Percentiles rank a stretch among this genome's conserved stretches.
phyloP scores from a whole-genome alignment of 2,329 filamentous ascomycete genomes.

The Aspergillus phoenicis region DNA sequence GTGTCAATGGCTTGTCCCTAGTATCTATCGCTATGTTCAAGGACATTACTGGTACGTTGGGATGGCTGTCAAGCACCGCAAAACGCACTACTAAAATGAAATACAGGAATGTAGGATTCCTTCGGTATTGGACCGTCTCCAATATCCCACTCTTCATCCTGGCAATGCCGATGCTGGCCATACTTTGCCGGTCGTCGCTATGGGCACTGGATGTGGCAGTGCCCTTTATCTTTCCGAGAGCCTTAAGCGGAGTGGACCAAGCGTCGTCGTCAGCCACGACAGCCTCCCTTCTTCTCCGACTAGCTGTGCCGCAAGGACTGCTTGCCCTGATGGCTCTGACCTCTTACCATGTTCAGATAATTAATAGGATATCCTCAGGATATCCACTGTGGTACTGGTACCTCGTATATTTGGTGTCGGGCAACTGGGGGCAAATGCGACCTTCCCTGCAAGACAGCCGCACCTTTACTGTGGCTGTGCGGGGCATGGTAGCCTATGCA shows the following conservation, averaged over 20 bases:
- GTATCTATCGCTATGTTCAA: conserved; percentile 91
- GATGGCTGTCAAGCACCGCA: background rate
- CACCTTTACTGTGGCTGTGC: conserved; percentile 48
- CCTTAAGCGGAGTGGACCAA: conserved; percentile 15
- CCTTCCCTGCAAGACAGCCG: conserved; percentile 20
- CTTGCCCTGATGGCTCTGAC: conserved; percentile 72
- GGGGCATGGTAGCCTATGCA: conserved; percentile 79
- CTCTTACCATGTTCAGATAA: conserved; percentile 90
- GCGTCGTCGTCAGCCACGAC: conserved; percentile 23
- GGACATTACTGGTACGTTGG: conserved; percentile 77
- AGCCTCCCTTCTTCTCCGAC: conserved; percentile 47
- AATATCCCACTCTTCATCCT: conserved; percentile 88
- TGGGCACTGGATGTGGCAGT: conserved; percentile 42
- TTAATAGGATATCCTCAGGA: conserved; percentile 83
- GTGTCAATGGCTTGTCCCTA: conserved; percentile 74
- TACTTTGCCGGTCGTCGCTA: conserved; percentile 66
- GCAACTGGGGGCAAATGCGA: conserved; percentile 19
- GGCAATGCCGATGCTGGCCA: conserved; percentile 72
- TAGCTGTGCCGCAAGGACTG: conserved; percentile 73
- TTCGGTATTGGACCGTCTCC: conserved; percentile 84
- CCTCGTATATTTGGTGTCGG: conserved; percentile 56
- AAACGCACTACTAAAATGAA: conserved; percentile 18
- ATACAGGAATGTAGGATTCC: conserved; percentile 78
- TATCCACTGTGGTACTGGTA: conserved; percentile 90
- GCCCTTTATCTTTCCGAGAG: conserved; percentile 26